phyloP scores from a whole-genome alignment of 176 grass and related monocot species.

The Lolium rigidum region DNA sequence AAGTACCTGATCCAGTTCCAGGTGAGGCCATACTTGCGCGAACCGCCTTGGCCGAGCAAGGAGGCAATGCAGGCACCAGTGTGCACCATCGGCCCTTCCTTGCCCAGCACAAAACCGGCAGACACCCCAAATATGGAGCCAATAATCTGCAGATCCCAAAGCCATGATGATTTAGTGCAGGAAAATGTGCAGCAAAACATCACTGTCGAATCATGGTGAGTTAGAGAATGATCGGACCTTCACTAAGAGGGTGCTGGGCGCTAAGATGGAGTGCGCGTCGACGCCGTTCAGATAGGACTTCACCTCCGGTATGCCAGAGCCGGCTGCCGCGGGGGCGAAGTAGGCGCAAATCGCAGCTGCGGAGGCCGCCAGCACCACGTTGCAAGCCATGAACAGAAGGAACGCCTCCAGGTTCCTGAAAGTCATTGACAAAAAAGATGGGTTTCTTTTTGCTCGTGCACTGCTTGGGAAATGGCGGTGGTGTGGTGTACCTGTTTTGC shows the following conservation, averaged over 20 bases:
- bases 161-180: neutral
- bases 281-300: conserved; percentile 79
- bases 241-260: conserved; percentile 68
- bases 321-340: conserved; percentile 62
- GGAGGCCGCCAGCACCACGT: conserved; percentile 40
- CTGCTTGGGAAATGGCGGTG: neutral
- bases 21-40: conserved; percentile 61
- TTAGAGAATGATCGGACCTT: conserved; percentile 43
- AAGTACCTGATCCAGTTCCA: conserved; percentile 79
- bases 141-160: conserved; percentile 56
- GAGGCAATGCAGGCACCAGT: conserved; percentile 71
- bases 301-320: conserved; percentile 80
- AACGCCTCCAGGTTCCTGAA: conserved; percentile 61
- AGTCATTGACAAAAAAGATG: neutral
- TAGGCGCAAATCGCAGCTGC: conserved; percentile 69
- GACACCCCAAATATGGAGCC: conserved; percentile 71
- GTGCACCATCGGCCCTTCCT: conserved; percentile 83
- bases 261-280: conserved; percentile 67
- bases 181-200: neutral
- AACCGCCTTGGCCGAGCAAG: conserved; percentile 66
- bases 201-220: neutral
- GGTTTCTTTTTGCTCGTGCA: neutral
- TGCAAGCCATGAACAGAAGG: conserved; percentile 50
- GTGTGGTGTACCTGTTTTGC: conserved; percentile 43
- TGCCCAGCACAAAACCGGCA: conserved; percentile 76